phyloP scores from a whole-genome alignment of 139 green algal species.

The Marvania coccoides region DNA sequence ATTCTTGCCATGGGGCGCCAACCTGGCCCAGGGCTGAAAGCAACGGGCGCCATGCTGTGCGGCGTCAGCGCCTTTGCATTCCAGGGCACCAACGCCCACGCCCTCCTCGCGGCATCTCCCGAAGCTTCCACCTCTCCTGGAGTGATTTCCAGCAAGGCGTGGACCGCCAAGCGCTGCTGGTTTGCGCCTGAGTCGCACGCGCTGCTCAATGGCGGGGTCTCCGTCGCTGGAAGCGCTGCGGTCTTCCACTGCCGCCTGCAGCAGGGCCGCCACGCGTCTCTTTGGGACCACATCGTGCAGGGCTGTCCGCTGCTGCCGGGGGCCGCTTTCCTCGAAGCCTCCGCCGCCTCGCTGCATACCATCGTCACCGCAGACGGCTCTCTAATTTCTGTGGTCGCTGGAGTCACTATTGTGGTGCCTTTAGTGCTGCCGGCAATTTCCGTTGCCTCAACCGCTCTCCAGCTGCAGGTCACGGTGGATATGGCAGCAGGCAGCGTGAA shows the following conservation, averaged over 20 bases:
- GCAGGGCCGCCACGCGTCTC: slow-evolving; percentile 27
- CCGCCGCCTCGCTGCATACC: slow-evolving; percentile 17
- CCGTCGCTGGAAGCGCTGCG: slow-evolving; percentile 3
- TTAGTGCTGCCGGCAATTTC: slow-evolving; percentile 10
- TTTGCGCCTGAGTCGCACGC: slow-evolving; percentile 1
- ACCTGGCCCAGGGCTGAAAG: background rate
- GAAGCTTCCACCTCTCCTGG: background rate
- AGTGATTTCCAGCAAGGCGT: background rate
- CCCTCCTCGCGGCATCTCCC: slow-evolving; percentile 28
- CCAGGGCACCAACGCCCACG: slow-evolving; percentile 68
- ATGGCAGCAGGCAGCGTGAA: background rate
- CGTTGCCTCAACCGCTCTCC: background rate
- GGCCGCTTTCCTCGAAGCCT: slow-evolving; percentile 57
- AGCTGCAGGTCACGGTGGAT: slow-evolving; percentile 13
- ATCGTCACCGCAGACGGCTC: background rate
- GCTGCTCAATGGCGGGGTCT: background rate
- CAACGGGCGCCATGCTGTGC: background rate
- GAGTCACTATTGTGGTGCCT: slow-evolving; percentile 5
- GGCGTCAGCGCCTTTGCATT: slow-evolving; percentile 77
- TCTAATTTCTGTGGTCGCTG: background rate
- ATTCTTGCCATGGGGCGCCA: slow-evolving; percentile 30
- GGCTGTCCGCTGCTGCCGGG: slow-evolving; percentile 19
- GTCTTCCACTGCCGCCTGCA: slow-evolving; percentile 23
- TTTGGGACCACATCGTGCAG: slow-evolving; percentile 56
- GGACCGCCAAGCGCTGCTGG: background rate